These are phyloP conservation scores for Scheffersomyces cryptocercus DNA, from an alignment of 1,139 yeast species.

Conservation along the genomic window DNA sequence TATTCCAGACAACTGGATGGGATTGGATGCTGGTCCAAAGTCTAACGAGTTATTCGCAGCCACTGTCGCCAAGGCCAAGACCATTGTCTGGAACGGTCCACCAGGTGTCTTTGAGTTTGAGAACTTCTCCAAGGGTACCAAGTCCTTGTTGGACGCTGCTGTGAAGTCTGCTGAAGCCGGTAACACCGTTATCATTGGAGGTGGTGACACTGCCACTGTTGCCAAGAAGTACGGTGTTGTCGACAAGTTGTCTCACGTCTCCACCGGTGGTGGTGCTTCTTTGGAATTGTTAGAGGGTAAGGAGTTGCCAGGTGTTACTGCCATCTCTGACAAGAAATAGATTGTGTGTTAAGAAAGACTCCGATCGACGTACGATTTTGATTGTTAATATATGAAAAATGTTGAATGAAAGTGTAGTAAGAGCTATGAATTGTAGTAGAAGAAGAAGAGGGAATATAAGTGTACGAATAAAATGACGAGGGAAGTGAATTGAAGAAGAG, in stretches of 20 bases:
- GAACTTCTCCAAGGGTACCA: constrained; percentile 85
- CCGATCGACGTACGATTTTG: not conserved
- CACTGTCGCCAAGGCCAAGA: constrained; percentile 87
- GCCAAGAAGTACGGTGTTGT: constrained; percentile 96
- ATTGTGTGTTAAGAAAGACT: not conserved
- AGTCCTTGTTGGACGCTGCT: constrained; percentile 81
- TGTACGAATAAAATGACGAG: not conserved
- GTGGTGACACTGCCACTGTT: constrained; percentile 99
- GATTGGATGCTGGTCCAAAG: constrained; percentile 92
- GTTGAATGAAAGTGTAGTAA: not conserved
- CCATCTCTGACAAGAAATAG: constrained; percentile 69
- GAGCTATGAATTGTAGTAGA: too few species aligned
- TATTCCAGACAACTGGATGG: constrained; percentile 92
- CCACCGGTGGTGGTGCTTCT: constrained; percentile 99
- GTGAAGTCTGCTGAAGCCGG: constrained; percentile 84
- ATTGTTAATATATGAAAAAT: not conserved
- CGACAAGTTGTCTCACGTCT: constrained; percentile 92
- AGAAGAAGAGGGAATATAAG: not conserved
- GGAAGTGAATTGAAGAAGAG: not conserved
- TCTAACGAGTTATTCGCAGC: constrained; percentile 72
- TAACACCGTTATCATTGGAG: constrained; percentile 95
- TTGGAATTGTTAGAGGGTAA: constrained; percentile 97
- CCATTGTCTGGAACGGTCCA: constrained; percentile 99
- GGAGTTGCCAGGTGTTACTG: constrained; percentile 94
- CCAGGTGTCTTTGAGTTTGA: constrained; percentile 99